Evolutionary conservation across 805 yeast species (phyloP).

Genomic region (Torulaspora indica): DNA sequence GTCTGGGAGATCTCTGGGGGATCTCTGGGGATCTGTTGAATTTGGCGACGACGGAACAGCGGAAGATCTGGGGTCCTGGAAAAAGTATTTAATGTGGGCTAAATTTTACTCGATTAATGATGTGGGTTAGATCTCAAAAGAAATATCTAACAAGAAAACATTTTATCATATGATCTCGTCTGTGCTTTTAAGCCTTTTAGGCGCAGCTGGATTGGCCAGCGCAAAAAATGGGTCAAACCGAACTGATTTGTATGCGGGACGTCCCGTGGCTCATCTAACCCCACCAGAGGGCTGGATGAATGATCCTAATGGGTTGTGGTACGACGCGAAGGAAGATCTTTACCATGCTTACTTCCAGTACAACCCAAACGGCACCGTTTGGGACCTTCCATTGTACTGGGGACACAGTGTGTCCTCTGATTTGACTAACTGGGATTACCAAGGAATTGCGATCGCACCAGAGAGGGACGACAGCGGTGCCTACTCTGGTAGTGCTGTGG

Average conservation of each 20-base stretch:
- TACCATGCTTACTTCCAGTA: slow-evolving; percentile 41
- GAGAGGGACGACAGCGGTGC: slow-evolving; percentile 32
- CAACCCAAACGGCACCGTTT: slow-evolving; percentile 35
- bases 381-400: slow-evolving; percentile 40
- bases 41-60: too few relatives aligned
- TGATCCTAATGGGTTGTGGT: slow-evolving; percentile 43
- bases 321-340: slow-evolving; percentile 28
- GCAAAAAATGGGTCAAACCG: background rate
- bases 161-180: slow-evolving; percentile 1
- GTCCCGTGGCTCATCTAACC: slow-evolving; percentile 33
- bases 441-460: slow-evolving; percentile 34
- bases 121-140: background rate
- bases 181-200: background rate
- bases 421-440: slow-evolving; percentile 35
- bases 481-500: slow-evolving; percentile 39
- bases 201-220: slow-evolving; percentile 1
- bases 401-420: slow-evolving; percentile 41
- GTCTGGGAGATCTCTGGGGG: too few relatives aligned
- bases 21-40: too few relatives aligned
- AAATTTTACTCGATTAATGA: background rate
- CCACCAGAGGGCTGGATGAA: slow-evolving; percentile 41
- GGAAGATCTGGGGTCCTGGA: background rate
- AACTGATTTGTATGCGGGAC: slow-evolving; percentile 2
- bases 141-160: background rate
- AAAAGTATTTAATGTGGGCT: background rate